phyloP scores from a whole-genome alignment of 306 rosid species.

The Quercus aquifolioides region DNA sequence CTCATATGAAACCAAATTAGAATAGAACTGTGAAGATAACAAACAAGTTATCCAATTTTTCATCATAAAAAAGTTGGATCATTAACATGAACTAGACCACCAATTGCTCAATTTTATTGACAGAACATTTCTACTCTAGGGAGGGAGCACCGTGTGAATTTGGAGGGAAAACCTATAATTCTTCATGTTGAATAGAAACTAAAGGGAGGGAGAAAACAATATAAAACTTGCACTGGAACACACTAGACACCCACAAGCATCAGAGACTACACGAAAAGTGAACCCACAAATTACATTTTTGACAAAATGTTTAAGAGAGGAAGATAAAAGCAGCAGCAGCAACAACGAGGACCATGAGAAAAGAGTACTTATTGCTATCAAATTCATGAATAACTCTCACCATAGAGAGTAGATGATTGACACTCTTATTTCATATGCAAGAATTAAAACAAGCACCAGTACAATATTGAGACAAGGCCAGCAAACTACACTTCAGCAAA shows the following conservation, averaged over 20 bases:
- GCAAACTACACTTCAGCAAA: neutral
- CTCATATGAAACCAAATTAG: conserved; percentile 20
- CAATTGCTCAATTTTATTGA: neutral
- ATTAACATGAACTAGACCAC: neutral
- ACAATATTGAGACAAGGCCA: neutral
- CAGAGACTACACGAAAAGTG: neutral
- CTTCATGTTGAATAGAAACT: neutral
- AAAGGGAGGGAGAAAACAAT: neutral
- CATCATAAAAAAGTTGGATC: neutral
- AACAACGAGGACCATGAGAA: neutral
- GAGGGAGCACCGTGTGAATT: neutral
- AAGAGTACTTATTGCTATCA: neutral
- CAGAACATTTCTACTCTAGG: neutral
- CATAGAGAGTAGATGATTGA: neutral
- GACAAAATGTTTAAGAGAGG: neutral
- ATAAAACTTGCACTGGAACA: neutral
- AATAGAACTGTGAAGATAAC: neutral
- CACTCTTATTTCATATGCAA: neutral
- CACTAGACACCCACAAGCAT: neutral
- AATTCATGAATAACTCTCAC: neutral
- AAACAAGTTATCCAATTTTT: neutral
- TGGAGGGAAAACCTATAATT: neutral
- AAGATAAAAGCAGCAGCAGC: too few species aligned
- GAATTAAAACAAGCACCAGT: neutral
- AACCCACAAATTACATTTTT: neutral